Percentiles rank a stretch among this genome's conserved stretches.
Evolutionary conservation across 805 yeast species (phyloP).

Genomic region (Cyberlindnera saturnus): DNA sequence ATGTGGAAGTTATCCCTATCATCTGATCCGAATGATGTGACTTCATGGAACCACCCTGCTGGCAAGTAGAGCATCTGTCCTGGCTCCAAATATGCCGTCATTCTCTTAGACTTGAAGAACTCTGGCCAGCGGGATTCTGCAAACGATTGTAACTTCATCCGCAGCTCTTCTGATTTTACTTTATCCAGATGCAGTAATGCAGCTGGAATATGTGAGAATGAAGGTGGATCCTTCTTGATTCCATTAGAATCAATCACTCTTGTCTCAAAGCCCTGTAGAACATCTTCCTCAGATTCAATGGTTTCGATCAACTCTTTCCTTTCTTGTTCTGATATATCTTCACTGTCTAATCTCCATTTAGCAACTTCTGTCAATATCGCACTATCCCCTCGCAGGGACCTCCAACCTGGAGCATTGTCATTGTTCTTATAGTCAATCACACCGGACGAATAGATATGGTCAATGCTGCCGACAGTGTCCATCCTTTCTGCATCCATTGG

Average conservation of each 20-base stretch:
- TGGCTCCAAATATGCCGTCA: constrained; percentile 44
- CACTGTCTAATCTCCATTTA: constrained; percentile 34
- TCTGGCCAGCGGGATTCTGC: constrained; percentile 43
- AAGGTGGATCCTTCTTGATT: constrained; percentile 52
- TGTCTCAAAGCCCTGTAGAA: constrained; percentile 12
- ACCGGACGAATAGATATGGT: constrained; percentile 50
- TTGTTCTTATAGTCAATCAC: constrained; percentile 56
- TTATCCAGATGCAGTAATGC: constrained; percentile 55
- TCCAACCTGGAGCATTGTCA: constrained; percentile 58
- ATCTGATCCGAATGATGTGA: constrained; percentile 50
- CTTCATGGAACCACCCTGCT: constrained; percentile 82
- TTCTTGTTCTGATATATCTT: constrained; percentile 18
- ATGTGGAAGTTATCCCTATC: constrained; percentile 33
- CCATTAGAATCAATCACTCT: constrained; percentile 13
- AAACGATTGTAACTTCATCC: constrained; percentile 27
- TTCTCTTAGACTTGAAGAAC: constrained; percentile 34
- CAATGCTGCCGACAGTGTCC: constrained; percentile 60
- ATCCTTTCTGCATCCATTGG: constrained; percentile 56
- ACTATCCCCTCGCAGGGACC: constrained; percentile 54
- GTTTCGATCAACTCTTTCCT: constrained; percentile 19
- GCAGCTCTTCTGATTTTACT: constrained; percentile 26
- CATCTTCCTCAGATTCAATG: constrained; percentile 25
- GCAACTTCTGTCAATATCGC: constrained; percentile 47
- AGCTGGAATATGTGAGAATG: constrained; percentile 62
- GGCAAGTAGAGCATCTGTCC: constrained; percentile 70